Evolutionary conservation across 768 basidiomycete genomes (phyloP).

Genomic region (Goffeauzyma gilvescens): DNA sequence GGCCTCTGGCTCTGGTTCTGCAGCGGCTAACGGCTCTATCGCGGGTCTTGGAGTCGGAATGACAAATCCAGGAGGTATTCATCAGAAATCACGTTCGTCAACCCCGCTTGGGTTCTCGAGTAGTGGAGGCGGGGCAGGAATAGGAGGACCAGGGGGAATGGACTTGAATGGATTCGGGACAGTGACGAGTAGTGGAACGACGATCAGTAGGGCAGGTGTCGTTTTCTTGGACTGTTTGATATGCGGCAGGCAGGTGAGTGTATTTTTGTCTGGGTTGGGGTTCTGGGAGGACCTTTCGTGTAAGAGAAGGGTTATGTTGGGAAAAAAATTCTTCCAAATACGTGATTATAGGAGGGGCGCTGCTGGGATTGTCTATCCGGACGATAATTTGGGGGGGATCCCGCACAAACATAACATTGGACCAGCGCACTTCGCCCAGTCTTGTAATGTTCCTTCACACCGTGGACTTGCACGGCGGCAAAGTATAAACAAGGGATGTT

Average conservation of each 20-base stretch:
- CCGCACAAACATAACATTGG: too few relatives aligned
- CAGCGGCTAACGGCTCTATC: background rate
- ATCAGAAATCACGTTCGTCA: conserved; percentile 5
- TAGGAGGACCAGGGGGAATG: too few relatives aligned
- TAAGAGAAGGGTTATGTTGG: too few relatives aligned
- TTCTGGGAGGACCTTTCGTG: too few relatives aligned
- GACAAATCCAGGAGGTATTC: background rate
- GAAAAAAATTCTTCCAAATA: too few relatives aligned
- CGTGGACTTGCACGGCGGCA: background rate
- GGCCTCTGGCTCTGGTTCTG: too few relatives aligned
- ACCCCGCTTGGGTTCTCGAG: conserved; percentile 1
- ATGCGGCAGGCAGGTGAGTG: conserved; percentile 2
- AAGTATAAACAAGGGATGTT: too few relatives aligned
- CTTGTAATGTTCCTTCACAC: background rate
- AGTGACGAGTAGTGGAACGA: background rate
- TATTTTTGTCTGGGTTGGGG: too few relatives aligned
- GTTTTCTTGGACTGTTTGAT: conserved; percentile 3
- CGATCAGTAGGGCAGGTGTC: conserved; percentile 1
- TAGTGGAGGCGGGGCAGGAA: too few relatives aligned
- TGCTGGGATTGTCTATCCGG: too few relatives aligned
- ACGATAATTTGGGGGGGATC: too few relatives aligned
- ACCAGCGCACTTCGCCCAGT: too few relatives aligned
- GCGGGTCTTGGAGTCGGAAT: background rate
- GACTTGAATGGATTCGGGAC: background rate
- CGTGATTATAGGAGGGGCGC: background rate